Conservation (phyloP, 352 stramenopile genomes). For the Pythium scleroteichum region DNA sequence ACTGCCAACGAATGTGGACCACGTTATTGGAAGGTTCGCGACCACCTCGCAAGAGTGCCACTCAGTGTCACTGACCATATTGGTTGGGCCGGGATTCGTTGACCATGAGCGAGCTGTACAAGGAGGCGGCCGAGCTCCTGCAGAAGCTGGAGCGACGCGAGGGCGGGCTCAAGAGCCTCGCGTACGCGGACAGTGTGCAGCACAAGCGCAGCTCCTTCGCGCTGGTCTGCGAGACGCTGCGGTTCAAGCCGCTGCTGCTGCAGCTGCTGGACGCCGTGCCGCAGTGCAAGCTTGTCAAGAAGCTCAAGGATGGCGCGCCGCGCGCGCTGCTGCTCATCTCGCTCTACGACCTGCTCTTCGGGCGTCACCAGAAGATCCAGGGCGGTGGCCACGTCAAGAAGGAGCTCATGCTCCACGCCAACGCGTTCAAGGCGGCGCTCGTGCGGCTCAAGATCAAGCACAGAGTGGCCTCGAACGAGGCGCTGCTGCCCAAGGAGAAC, state of each 20-base stretch:
- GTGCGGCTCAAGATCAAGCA: slow-evolving; percentile 82
- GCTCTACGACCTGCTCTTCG: slow-evolving; percentile 89
- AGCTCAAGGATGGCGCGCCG: slow-evolving; percentile 39
- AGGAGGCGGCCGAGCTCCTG: slow-evolving; percentile 74
- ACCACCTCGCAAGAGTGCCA: not conserved
- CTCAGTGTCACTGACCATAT: slow-evolving; percentile 3
- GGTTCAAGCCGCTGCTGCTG: slow-evolving; percentile 80
- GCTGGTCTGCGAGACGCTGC: slow-evolving; percentile 87
- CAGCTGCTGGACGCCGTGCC: slow-evolving; percentile 71
- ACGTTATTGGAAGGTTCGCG: not conserved
- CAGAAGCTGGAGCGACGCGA: slow-evolving; percentile 76
- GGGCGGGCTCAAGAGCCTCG: slow-evolving; percentile 84
- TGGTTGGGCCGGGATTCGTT: too few relatives aligned
- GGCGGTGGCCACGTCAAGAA: slow-evolving; percentile 89
- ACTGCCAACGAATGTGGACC: not conserved
- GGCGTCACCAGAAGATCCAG: slow-evolving; percentile 76
- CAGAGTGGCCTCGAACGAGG: slow-evolving; percentile 78
- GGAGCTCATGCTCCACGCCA: slow-evolving; percentile 73
- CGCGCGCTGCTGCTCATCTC: slow-evolving; percentile 73
- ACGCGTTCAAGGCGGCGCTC: slow-evolving; percentile 70
- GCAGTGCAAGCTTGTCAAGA: slow-evolving; percentile 65
- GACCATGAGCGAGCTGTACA: slow-evolving; percentile 88
- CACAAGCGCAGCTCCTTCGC: slow-evolving; percentile 90
- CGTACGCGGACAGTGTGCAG: slow-evolving; percentile 74
- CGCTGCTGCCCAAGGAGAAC: slow-evolving; percentile 78